phyloP scores from a whole-genome alignment of 2,329 filamentous ascomycete genomes.

The Epichloe aotearoae region DNA sequence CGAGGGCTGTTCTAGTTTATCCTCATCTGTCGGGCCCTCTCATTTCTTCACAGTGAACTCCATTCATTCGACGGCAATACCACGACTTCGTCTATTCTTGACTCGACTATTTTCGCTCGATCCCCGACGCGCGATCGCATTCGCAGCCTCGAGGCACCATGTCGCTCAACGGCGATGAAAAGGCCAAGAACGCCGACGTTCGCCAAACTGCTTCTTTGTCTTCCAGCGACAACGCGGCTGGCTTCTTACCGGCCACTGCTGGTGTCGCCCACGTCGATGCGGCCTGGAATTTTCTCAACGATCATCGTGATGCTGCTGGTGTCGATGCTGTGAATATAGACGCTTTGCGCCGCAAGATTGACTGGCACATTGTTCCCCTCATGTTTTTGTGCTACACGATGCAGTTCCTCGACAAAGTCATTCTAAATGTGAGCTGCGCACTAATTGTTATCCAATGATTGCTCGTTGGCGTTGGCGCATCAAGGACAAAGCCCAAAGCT shows the following conservation, averaged over 20 bases:
- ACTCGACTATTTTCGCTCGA: background rate
- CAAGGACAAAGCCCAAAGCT: too few species aligned
- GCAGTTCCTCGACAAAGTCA: conserved; percentile 52
- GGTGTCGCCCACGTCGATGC: conserved; percentile 22
- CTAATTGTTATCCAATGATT: too few species aligned
- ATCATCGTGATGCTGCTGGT: conserved; percentile 24
- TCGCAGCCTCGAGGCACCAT: conserved; percentile 8
- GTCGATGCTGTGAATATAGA: conserved; percentile 27
- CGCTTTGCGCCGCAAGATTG: conserved; percentile 39
- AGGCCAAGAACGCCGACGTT: conserved; percentile 10
- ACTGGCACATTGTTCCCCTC: conserved; percentile 45
- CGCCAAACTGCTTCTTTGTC: conserved; percentile 10
- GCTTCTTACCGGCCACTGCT: background rate
- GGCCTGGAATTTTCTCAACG: conserved; percentile 32
- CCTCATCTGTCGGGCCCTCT: background rate
- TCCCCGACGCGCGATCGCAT: background rate
- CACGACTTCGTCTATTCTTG: background rate
- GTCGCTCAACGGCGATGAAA: conserved; percentile 14
- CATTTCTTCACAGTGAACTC: background rate
- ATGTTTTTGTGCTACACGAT: conserved; percentile 51
- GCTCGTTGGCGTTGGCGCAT: too few species aligned
- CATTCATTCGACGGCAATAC: background rate
- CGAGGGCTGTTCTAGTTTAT: background rate
- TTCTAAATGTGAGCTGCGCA: conserved; percentile 38
- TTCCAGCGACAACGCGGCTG: conserved; percentile 8